Evolutionary conservation across 176 grass and related monocot species (phyloP), one percentile per base, ranked within the genome.

Genomic region (Alopecurus myosuroides): DNA sequence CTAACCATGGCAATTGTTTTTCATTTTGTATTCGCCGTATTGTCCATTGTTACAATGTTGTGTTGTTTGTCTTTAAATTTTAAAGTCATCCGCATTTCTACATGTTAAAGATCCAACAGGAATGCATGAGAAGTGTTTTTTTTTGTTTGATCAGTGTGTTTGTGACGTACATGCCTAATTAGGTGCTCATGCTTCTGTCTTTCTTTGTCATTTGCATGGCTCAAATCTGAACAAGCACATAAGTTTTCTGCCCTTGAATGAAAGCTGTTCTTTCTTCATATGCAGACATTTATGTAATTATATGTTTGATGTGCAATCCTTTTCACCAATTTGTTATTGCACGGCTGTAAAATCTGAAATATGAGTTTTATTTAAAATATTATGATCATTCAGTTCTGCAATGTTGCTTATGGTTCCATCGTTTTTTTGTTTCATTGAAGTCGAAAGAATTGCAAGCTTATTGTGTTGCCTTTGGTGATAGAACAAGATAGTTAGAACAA

Each of bases 11-110:
- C 48, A 69, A 18, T 36, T 76, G 12, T 44, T 29, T 70, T 85
- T 22, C 34, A 5, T 78, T 42, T 52, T 34, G 7, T 44, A 25
- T 61, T 74, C 39, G 41, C 71, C 20, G 0, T 79, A 30, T 18
- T 76, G 44, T 15, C 19, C 19, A 23, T 90, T 76, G 14, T 51
- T 77, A 71, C 40, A 42, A 51, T 86, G 19, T 12, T 89, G 50
- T 13, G 31, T 65, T 77, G 8, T 37, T 66, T 6, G 2, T 20
- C 58, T 41, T 85, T 23, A 70, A 82, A 70, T 48, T 41, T 85
- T 23, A 70, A 82, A 70, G 22, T 77, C 45, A 11, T 58, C 8
- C 18, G 49, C 22, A 77, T 40, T 77, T 70, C 50, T 12, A 52
- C 11, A 51, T 72, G 42, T 72, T 84, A 48, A 78, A 64, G 51